A percentile compares a stretch with the other conserved stretches of the same genome.
Evolutionary conservation across 2,329 filamentous ascomycete genomes (phyloP).

Genomic region (Lomentospora prolificans): DNA sequence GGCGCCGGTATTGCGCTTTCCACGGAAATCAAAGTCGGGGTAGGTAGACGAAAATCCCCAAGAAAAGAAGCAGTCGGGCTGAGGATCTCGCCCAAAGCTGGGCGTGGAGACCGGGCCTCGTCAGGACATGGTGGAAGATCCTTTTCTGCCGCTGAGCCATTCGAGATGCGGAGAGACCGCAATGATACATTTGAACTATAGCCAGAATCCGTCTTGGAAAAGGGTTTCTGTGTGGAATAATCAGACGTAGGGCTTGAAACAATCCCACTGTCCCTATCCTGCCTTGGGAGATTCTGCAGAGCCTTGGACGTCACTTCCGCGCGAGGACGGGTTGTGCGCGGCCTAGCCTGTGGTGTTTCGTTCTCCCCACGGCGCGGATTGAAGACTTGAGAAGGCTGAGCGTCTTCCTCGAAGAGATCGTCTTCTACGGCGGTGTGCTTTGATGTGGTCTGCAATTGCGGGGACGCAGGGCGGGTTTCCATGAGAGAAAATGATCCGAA

Average conservation of each 20-base stretch:
- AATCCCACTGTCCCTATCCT: conserved; percentile 45
- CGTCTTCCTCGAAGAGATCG: conserved; percentile 33
- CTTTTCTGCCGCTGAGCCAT: conserved; percentile 18
- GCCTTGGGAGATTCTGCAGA: conserved; percentile 15
- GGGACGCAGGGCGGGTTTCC: conserved; percentile 19
- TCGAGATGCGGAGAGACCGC: conserved; percentile 35
- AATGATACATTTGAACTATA: conserved; percentile 52
- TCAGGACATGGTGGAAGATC: conserved; percentile 10
- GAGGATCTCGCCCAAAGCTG: background rate
- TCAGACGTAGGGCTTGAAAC: conserved; percentile 35
- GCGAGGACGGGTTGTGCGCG: conserved; percentile 1
- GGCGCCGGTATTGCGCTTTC: conserved; percentile 4
- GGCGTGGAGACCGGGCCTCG: background rate
- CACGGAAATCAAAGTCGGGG: conserved; percentile 2
- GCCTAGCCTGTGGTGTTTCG: conserved; percentile 13
- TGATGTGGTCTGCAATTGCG: conserved; percentile 32
- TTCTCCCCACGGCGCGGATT: conserved; percentile 14
- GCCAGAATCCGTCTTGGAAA: conserved; percentile 46
- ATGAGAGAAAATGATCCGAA: conserved; percentile 25
- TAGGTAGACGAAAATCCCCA: conserved; percentile 7
- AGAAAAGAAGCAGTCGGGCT: conserved; percentile 2
- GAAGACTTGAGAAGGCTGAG: conserved; percentile 7
- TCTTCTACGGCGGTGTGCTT: conserved; percentile 39
- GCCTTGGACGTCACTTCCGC: background rate
- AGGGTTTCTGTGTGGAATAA: conserved; percentile 28